Percentiles rank a stretch among this genome's conserved stretches.
Evolutionary conservation across 106 monocot genomes (phyloP).

Genomic region (Hemerocallis citrina): DNA sequence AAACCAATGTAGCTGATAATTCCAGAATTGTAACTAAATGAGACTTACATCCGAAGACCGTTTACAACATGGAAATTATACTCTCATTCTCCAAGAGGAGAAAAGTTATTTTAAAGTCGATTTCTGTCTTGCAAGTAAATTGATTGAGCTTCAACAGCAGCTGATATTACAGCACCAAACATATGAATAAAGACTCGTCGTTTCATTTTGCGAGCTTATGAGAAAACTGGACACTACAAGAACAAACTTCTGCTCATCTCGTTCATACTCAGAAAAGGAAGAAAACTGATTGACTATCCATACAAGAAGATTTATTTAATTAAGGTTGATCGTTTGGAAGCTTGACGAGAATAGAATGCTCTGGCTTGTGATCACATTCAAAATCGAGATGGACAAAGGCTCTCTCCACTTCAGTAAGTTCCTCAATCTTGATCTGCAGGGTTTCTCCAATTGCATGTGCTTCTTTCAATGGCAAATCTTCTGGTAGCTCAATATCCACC

Average conservation of each 20-base stretch:
- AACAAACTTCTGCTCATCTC: too few relatives aligned
- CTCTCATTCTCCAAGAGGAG: too few relatives aligned
- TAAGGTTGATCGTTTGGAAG: conserved; percentile 37
- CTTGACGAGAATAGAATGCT: conserved; percentile 61
- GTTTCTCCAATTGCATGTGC: conserved; percentile 83
- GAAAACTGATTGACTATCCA: conserved; percentile 9
- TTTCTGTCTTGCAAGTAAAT: neutral
- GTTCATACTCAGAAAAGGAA: neutral
- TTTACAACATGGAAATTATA: too few relatives aligned
- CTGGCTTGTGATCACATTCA: conserved; percentile 81
- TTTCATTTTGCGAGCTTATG: too few relatives aligned
- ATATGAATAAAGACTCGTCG: neutral
- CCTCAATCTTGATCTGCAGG: conserved; percentile 81
- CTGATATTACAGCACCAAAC: neutral
- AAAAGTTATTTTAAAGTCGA: neutral
- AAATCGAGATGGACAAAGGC: conserved; percentile 94
- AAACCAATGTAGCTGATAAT: too few relatives aligned
- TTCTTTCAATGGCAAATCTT: conserved; percentile 67
- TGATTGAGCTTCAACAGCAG: neutral
- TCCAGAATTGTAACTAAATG: too few relatives aligned
- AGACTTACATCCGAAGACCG: too few relatives aligned
- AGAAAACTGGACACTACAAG: too few relatives aligned
- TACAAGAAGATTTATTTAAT: neutral
- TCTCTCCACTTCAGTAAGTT: conserved; percentile 80
- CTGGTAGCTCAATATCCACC: conserved; percentile 80